Base-by-base conservation (phyloP, 83 land plant genomes). In the Picea engelmannii region DNA sequence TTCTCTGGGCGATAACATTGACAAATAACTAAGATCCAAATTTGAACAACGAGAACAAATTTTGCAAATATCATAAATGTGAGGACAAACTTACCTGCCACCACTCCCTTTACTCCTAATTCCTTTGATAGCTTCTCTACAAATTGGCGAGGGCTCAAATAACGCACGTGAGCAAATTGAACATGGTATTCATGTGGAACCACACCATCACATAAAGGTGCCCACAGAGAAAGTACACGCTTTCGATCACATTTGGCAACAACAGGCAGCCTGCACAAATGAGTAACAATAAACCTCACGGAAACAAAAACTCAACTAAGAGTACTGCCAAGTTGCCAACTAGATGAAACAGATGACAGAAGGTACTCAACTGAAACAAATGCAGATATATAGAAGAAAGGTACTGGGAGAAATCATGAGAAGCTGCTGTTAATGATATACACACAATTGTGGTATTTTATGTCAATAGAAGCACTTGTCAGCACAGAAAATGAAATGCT, bases 221-320 rank as follows among this genome's bases (percentile, higher is more conserved):
- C 89, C 99, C 98, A 96, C 11, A 95, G 82, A 3, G 89, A 78
- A 83, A 96, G 97, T 66, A 95, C 96, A 3, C 98, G 87, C 83
- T 90, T 79, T 71, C 99, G 84, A 78, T 96, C 99, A 88, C 91
- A 95, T 66, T 84, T 67, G n/a, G 99, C 98, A 82, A 95, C 99
- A 62, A 96, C 82, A 7, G 99, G 98, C 65, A 93, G 84, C 92
- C 99, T 96, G 83, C 80, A 44, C 49, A 44, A 44, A 44, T 8
- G 7, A 44, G 49, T 44, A 44, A 44, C 49, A 7, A 44, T 44
- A 6, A 44, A 44, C 49, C 49, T 44, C 49, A 6, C 49, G 49
- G 9, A 44, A 8, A 44, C 49, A 44, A 6, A 44, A 44, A 44
- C 49, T 44, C 49, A 8, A 44, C 49, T 66, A 21, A 66, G 69